Conservation (phyloP, 2,329 filamentous ascomycete genomes). For the Parascedosporium putredinis region DNA sequence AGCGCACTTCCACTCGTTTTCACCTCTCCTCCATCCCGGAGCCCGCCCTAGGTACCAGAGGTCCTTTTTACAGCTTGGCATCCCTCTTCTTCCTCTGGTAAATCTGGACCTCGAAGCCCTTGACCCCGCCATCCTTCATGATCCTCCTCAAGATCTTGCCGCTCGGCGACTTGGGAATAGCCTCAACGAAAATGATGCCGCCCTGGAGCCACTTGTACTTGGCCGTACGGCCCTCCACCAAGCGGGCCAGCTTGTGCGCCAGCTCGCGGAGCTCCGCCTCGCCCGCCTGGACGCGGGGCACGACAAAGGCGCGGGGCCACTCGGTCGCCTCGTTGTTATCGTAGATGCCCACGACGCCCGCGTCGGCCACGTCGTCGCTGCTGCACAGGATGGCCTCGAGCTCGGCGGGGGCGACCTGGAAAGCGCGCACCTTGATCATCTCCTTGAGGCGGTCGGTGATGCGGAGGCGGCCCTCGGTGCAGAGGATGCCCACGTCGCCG, state of each 20-base stretch:
- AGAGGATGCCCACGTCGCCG: constrained; percentile 56
- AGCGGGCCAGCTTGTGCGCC: constrained; percentile 42
- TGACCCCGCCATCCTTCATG: constrained; percentile 29
- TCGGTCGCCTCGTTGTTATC: constrained; percentile 49
- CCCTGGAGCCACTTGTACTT: constrained; percentile 59
- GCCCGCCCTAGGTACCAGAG: no score
- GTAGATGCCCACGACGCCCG: constrained; percentile 52
- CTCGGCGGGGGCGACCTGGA: constrained; percentile 49
- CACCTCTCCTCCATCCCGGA: no score
- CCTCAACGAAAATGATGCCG: constrained; percentile 57
- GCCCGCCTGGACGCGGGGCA: constrained; percentile 21
- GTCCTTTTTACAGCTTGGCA: constrained; percentile 12
- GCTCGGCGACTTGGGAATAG: constrained; percentile 60
- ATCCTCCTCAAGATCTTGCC: constrained; percentile 37
- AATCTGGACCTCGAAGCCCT: constrained; percentile 23
- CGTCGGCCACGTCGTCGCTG: constrained; percentile 44
- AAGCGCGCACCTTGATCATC: constrained; percentile 51
- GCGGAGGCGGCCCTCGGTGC: constrained; percentile 43
- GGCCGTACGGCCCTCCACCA: constrained; percentile 49
- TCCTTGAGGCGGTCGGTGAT: constrained; percentile 67
- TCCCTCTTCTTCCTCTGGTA: constrained; percentile 15
- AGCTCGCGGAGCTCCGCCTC: constrained; percentile 31
- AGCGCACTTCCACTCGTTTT: no score
- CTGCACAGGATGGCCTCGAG: constrained; percentile 26
- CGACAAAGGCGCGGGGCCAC: constrained; percentile 52